phyloP scores from a whole-genome alignment of 2,329 filamentous ascomycete species.

The Scedosporium aurantiacum region DNA sequence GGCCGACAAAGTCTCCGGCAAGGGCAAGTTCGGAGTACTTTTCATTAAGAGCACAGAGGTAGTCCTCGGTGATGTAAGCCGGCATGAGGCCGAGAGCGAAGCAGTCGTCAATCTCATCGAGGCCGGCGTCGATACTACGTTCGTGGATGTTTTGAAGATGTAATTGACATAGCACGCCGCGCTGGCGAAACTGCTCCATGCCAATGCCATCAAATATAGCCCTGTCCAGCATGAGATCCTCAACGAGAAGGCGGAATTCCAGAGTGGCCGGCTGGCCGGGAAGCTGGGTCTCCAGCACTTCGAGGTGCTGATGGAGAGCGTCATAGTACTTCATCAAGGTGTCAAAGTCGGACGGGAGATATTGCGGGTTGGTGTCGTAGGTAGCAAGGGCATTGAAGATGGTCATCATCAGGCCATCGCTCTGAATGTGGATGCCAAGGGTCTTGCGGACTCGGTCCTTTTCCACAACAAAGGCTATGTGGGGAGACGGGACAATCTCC shows the following conservation, averaged over 20 bases:
- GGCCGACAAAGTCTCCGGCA: slow-evolving; percentile 14
- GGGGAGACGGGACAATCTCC: slow-evolving; percentile 10
- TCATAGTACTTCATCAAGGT: slow-evolving; percentile 16
- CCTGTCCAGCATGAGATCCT: slow-evolving; percentile 16
- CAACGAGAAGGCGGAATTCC: slow-evolving; percentile 18
- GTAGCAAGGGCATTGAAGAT: slow-evolving; percentile 26
- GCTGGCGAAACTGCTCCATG: slow-evolving; percentile 12
- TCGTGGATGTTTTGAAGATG: slow-evolving; percentile 19
- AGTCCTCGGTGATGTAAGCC: slow-evolving; percentile 10
- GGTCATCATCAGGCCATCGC: slow-evolving; percentile 26
- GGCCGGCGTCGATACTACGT: slow-evolving; percentile 14
- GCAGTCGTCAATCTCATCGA: slow-evolving; percentile 18
- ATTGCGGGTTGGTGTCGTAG: slow-evolving; percentile 1
- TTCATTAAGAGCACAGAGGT: slow-evolving; percentile 13
- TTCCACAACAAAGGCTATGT: slow-evolving; percentile 16
- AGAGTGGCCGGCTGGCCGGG: slow-evolving; percentile 11
- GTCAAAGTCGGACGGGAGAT: slow-evolving; percentile 13
- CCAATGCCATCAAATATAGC: slow-evolving; percentile 18
- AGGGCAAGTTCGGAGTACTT: slow-evolving; percentile 15
- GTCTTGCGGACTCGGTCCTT: slow-evolving; percentile 15
- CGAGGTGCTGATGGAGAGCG: slow-evolving; percentile 12
- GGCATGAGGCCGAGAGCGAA: slow-evolving; percentile 16
- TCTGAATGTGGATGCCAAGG: slow-evolving; percentile 17
- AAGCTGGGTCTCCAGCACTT: slow-evolving; percentile 5
- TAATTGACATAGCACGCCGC: slow-evolving; percentile 7